Conservation (phyloP, 306 rosid species). For the Quercus ilex region DNA sequence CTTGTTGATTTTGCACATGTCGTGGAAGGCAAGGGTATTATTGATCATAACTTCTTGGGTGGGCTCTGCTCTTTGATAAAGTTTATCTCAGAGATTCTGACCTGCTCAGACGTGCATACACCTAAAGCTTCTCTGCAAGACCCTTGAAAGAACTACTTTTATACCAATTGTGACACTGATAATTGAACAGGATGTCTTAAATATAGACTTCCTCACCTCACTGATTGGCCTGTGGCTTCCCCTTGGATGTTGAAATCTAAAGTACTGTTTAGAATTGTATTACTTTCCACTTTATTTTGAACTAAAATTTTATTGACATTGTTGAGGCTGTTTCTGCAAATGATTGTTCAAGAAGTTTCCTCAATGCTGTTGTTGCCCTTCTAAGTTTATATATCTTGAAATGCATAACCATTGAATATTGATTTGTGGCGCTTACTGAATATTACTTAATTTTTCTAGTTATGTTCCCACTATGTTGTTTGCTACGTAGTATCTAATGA, state of each 20-base stretch:
- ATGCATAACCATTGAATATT: no score
- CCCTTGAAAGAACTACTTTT: neutral
- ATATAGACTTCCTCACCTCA: no score
- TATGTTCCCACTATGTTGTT: neutral
- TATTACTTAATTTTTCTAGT: neutral
- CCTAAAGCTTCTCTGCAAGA: neutral
- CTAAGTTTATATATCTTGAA: neutral
- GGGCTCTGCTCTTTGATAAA: conserved; percentile 88
- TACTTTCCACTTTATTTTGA: no score
- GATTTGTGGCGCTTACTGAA: no score
- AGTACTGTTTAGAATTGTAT: no score
- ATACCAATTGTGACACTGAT: neutral
- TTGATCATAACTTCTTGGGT: conserved; percentile 93
- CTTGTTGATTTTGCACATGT: conserved; percentile 90
- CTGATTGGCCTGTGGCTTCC: no score
- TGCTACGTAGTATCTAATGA: neutral
- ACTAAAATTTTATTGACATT: no score
- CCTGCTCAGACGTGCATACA: neutral
- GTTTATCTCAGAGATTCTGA: conserved; percentile 50
- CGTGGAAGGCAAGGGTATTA: conserved; percentile 47
- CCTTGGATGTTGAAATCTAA: no score
- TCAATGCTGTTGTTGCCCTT: no score
- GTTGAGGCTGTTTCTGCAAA: no score
- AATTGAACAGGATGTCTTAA: neutral
- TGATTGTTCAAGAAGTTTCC: no score